A percentile compares a stretch with the other conserved stretches of the same genome.
Conservation (phyloP, 1,284 basidiomycete genomes). For the Sporisorium iseilematis-ciliati region DNA sequence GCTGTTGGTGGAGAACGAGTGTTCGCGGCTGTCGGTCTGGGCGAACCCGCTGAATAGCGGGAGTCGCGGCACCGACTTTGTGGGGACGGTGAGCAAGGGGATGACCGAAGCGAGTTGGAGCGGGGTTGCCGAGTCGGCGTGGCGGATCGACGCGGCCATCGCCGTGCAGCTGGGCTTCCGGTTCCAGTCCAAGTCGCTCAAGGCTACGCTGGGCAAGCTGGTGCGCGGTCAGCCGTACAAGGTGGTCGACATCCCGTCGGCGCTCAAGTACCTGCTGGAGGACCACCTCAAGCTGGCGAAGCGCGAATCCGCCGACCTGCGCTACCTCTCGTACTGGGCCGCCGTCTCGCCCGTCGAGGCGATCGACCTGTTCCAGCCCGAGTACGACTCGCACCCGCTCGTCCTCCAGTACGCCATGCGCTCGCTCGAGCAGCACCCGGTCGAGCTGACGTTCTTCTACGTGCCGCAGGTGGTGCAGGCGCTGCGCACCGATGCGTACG, state of each 20-base stretch:
- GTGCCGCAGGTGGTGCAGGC: slow-evolving; percentile 99
- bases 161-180: slow-evolving; percentile 86
- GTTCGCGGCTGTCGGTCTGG: slow-evolving; percentile 89
- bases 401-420: slow-evolving; percentile 97
- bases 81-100: slow-evolving; percentile 70
- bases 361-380: slow-evolving; percentile 63
- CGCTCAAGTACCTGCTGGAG: slow-evolving; percentile 82
- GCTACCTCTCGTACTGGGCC: slow-evolving; percentile 89
- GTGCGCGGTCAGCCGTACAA: slow-evolving; percentile 81
- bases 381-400: slow-evolving; percentile 79
- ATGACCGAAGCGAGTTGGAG: slow-evolving; percentile 78
- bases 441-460: slow-evolving; percentile 97
- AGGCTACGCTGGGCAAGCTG: slow-evolving; percentile 80
- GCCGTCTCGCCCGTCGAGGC: slow-evolving; percentile 82
- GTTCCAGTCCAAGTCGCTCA: slow-evolving; percentile 78
- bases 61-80: slow-evolving; percentile 72
- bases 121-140: slow-evolving; percentile 78
- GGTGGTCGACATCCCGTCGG: slow-evolving; percentile 82
- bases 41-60: slow-evolving; percentile 83
- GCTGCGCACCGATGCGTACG: slow-evolving; percentile 80
- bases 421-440: slow-evolving; percentile 92
- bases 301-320: slow-evolving; percentile 52
- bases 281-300: slow-evolving; percentile 81
- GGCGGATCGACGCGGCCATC: slow-evolving; percentile 85
- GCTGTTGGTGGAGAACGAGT: slow-evolving; percentile 89